Percentiles rank a stretch among this genome's conserved stretches.
Conservation (phyloP, 768 basidiomycete genomes). For the Pleurotus ostreatus region DNA sequence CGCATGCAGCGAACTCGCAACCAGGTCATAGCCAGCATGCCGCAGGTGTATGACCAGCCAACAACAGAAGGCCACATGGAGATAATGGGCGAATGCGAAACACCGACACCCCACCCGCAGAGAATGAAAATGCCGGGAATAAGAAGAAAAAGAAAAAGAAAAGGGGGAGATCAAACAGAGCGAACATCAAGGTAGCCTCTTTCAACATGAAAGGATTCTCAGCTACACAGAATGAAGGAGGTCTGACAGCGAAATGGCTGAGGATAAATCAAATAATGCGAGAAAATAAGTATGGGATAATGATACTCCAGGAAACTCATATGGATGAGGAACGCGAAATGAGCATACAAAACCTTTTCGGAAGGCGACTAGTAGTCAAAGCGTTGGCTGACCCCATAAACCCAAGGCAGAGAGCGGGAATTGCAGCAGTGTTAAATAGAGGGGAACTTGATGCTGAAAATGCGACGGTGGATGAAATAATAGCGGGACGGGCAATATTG, state of each 20-base stretch:
- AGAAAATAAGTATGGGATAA: conserved; percentile 21
- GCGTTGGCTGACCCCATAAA: conserved; percentile 11
- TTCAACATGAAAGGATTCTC: conserved; percentile 21
- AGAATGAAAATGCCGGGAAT: too few species aligned
- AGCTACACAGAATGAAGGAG: background rate
- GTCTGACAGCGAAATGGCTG: conserved; percentile 17
- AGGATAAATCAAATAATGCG: conserved; percentile 23
- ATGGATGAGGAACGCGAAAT: conserved; percentile 13
- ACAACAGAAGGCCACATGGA: too few species aligned
- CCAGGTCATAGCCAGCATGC: too few species aligned
- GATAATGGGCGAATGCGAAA: too few species aligned
- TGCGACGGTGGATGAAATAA: conserved; percentile 7
- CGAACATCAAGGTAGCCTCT: conserved; percentile 13
- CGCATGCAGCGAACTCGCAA: too few species aligned
- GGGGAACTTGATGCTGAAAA: conserved; percentile 15
- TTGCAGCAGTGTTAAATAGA: conserved; percentile 32
- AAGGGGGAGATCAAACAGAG: conserved; percentile 9
- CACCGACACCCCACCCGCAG: too few species aligned
- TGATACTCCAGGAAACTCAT: conserved; percentile 29
- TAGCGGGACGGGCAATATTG: conserved; percentile 24
- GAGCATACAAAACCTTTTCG: conserved; percentile 7
- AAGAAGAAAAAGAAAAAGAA: background rate
- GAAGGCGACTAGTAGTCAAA: conserved; percentile 14
- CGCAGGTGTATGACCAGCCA: too few species aligned
- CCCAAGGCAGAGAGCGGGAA: conserved; percentile 20